Conservation (phyloP, 768 basidiomycete genomes). For the Solioccasus polychromus region DNA sequence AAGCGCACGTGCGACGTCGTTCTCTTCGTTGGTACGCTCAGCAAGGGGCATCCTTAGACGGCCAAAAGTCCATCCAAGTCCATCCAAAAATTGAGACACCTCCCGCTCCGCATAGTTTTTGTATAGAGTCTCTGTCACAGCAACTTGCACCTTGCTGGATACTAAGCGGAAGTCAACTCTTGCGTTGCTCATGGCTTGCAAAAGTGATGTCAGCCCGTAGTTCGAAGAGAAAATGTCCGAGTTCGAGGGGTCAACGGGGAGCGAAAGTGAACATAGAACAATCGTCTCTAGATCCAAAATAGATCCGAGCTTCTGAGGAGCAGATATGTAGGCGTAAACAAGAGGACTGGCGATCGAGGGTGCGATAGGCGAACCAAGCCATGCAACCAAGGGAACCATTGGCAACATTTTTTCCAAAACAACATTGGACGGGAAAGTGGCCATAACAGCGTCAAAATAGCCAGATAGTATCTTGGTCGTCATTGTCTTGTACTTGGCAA, state of each 20-base stretch:
- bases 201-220: conserved; percentile 43
- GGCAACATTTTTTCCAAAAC: conserved; percentile 10
- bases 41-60: conserved; percentile 20
- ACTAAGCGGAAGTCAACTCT: conserved; percentile 29
- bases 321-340: conserved; percentile 45
- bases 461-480: conserved; percentile 17
- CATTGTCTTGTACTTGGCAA: conserved; percentile 14
- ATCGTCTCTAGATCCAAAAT: conserved; percentile 43
- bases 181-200: conserved; percentile 38
- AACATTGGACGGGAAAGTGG: background rate
- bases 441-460: conserved; percentile 14
- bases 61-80: conserved; percentile 16
- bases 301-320: conserved; percentile 33
- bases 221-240: conserved; percentile 22
- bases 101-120: conserved; percentile 14
- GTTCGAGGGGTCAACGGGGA: conserved; percentile 17
- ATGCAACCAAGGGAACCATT: conserved; percentile 30
- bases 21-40: conserved; percentile 11
- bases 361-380: conserved; percentile 33
- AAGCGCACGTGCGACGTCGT: conserved; percentile 1
- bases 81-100: conserved; percentile 23
- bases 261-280: conserved; percentile 39
- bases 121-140: conserved; percentile 26
- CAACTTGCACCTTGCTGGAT: conserved; percentile 18
- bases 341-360: conserved; percentile 37